A percentile compares a stretch with the other conserved stretches of the same genome.
These are phyloP conservation scores for Claviceps humidiphila DNA, from an alignment of 2,329 filamentous ascomycete species.

Conservation along the genomic window DNA sequence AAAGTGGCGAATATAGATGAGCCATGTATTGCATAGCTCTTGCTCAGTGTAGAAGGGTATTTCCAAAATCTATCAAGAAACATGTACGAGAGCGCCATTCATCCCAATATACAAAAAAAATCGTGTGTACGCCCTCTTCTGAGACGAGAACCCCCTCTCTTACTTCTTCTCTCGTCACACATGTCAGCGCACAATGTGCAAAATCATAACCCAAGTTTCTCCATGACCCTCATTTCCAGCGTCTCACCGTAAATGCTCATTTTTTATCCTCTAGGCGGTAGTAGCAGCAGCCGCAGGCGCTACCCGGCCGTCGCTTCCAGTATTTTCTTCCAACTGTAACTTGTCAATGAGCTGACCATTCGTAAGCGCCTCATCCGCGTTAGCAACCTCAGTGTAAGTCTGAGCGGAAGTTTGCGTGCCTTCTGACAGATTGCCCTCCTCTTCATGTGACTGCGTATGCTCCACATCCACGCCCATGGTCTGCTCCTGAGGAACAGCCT, in stretches of 20 bases:
- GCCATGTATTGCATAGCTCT: neutral
- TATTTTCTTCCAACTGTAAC: slow-evolving; percentile 16
- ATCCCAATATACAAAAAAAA: too few species aligned
- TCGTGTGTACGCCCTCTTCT: too few species aligned
- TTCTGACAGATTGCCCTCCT: slow-evolving; percentile 6
- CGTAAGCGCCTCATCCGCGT: slow-evolving; percentile 13
- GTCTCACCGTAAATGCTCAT: too few species aligned
- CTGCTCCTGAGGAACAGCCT: neutral
- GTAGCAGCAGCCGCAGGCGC: neutral
- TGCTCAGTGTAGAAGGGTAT: neutral
- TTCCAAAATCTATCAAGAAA: neutral
- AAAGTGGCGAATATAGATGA: neutral
- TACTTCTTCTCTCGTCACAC: too few species aligned
- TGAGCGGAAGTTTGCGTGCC: slow-evolving; percentile 16
- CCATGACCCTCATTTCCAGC: too few species aligned
- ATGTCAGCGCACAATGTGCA: too few species aligned
- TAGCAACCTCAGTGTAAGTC: neutral
- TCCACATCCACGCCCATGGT: slow-evolving; percentile 2
- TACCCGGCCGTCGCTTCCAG: slow-evolving; percentile 7
- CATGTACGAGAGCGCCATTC: too few species aligned
- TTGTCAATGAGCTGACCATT: slow-evolving; percentile 19
- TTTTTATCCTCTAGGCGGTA: neutral
- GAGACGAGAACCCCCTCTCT: too few species aligned
- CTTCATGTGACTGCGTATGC: slow-evolving; percentile 15
- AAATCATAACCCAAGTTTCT: too few species aligned